Conservation (phyloP, 495 filamentous ascomycete species). For the Neurospora sp. region DNA sequence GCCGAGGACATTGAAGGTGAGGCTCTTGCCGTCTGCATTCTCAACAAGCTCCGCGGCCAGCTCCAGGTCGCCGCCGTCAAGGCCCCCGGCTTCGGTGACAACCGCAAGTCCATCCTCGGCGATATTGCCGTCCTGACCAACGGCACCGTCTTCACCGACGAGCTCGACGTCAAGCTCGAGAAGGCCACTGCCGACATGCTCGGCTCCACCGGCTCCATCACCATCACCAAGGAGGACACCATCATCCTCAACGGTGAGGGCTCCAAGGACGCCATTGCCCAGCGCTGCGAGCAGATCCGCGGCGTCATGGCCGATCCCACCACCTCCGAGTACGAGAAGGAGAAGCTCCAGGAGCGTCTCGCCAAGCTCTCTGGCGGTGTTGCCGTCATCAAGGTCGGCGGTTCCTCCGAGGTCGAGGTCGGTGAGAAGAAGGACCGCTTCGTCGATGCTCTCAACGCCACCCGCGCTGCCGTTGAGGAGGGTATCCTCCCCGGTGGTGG, state of each 20-base stretch:
- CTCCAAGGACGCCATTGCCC: constrained; percentile 83
- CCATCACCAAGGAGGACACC: constrained; percentile 99
- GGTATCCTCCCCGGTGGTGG: constrained; percentile 98
- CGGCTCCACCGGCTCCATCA: constrained; percentile 93
- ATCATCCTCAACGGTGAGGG: constrained; percentile 98
- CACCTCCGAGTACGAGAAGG: constrained; percentile 98
- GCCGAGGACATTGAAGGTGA: constrained; percentile 99
- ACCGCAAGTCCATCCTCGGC: constrained; percentile 98
- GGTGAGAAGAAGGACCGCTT: constrained; percentile 99
- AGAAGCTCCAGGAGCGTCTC: constrained; percentile 99
- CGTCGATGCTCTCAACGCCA: constrained; percentile 95
- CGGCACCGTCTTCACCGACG: constrained; percentile 93
- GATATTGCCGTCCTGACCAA: constrained; percentile 93
- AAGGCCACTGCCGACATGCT: constrained; percentile 94
- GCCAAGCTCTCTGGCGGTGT: constrained; percentile 99
- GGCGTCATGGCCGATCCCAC: constrained; percentile 87
- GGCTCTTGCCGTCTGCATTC: constrained; percentile 94
- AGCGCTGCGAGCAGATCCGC: constrained; percentile 98
- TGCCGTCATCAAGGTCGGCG: constrained; percentile 98
- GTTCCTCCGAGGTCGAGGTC: constrained; percentile 95
- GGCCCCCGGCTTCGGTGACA: constrained; percentile 98
- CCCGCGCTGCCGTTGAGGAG: constrained; percentile 95
- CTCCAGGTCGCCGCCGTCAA: constrained; percentile 98
- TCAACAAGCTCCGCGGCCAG: constrained; percentile 99
- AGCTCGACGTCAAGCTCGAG: constrained; percentile 97